Evolutionary conservation across 176 grass and related monocot genomes (phyloP), one percentile per base, ranked within the genome.

Genomic region (Avena sativa): DNA sequence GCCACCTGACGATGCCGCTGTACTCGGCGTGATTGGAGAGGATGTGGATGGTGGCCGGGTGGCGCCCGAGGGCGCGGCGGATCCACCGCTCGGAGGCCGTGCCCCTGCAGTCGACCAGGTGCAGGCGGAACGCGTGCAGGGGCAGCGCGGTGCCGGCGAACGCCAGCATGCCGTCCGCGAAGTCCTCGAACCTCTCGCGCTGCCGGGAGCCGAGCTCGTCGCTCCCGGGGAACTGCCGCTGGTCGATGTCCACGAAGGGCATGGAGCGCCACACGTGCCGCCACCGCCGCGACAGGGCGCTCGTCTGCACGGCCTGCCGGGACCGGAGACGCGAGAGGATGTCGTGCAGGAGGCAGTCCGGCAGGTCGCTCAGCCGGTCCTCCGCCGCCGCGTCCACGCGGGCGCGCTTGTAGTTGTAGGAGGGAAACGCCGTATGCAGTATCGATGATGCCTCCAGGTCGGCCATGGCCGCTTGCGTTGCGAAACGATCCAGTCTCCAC

Each of bases 51-150:
- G 4, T 21, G 13, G 20, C 46, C 1, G 79, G 86, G 28, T 20
- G 9, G 57, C 44, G 69, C 57, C 0, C 8, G 28, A 87, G 57
- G 16, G 26, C 69, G 20, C 56, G 86, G 44, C 68, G 70, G 67
- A 82, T 5, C 86, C 79, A 87, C 86, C 69, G 71, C 23, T 16
- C 47, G n/a, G 2, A 0, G 52, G 15, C 15, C 15, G 52, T 6
- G 52, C 52, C 6, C 67, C 34, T 72, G 79, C 21, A 9, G 47
- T 34, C 49, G 14, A 38, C 6, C 9, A 66, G 21, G 79, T 52
- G 57, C 20, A 87, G 20, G 25, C 68, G 58, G 79, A 87, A 75
- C 79, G 30, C 4, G 43, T 81, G 56, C 44, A 87, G 79, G 20
- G 43, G 67, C 56, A 20, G 65, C 65, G 10, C 1, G 11, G 20